A percentile compares a stretch with the other conserved stretches of the same genome.
phyloP scores from a whole-genome alignment of 2,329 filamentous ascomycete genomes.

The Pestalotiopsis sp. region DNA sequence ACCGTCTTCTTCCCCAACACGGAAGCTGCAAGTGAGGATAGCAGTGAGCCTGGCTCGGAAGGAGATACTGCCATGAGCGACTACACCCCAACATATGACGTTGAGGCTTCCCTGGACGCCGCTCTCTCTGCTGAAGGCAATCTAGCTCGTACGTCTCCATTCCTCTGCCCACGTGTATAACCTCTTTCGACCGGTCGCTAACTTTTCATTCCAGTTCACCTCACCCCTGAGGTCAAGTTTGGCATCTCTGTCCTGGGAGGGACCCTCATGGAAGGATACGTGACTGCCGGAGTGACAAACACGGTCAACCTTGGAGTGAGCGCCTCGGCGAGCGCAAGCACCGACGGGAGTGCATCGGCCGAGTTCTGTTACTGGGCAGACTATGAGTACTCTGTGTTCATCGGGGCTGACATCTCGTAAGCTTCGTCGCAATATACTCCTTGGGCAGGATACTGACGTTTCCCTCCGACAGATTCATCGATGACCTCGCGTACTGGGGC shows the following conservation, averaged over 20 bases:
- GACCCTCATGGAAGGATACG: background rate
- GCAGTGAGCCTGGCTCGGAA: background rate
- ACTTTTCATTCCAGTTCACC: background rate
- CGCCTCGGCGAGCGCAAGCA: background rate
- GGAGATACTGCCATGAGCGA: background rate
- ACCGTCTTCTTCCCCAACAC: slow-evolving; percentile 5
- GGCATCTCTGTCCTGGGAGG: background rate
- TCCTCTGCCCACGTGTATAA: background rate
- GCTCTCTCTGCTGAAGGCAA: background rate
- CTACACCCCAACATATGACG: background rate
- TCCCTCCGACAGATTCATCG: background rate
- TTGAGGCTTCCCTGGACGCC: background rate
- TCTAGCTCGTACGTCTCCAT: background rate
- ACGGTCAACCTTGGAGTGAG: background rate
- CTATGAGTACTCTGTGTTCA: background rate
- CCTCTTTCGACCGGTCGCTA: background rate
- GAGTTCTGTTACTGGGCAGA: slow-evolving; percentile 4
- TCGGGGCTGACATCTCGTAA: background rate
- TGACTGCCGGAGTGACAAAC: background rate
- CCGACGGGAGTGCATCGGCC: background rate
- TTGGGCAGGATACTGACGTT: background rate
- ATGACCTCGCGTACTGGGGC: slow-evolving; percentile 1
- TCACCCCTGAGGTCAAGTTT: background rate
- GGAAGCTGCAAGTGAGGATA: background rate
- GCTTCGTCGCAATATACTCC: background rate